phyloP scores from a whole-genome alignment of 768 basidiomycete genomes.

The Auriscalpium vulgare region DNA sequence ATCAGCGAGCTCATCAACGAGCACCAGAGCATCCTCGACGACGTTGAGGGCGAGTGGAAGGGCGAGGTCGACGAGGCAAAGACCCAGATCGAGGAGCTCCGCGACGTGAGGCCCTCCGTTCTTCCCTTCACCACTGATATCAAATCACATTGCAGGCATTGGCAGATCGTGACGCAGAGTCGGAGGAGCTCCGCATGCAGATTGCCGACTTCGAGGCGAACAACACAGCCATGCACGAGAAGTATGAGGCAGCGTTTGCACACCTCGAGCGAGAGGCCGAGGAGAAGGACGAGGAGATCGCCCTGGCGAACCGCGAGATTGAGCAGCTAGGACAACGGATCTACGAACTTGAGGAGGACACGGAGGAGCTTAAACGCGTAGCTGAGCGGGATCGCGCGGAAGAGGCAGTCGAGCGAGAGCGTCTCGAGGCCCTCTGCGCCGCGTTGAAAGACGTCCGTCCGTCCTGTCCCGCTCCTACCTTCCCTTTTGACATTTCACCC shows the following conservation, averaged over 20 bases:
- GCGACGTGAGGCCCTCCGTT: slow-evolving; percentile 42
- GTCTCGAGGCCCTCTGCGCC: slow-evolving; percentile 53
- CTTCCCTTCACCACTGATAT: not conserved
- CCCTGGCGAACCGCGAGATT: slow-evolving; percentile 65
- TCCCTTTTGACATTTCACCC: slow-evolving; percentile 3
- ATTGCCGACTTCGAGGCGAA: slow-evolving; percentile 71
- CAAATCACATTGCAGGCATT: slow-evolving; percentile 40
- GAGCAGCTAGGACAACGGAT: slow-evolving; percentile 72
- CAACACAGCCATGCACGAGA: slow-evolving; percentile 58
- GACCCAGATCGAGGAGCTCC: slow-evolving; percentile 71
- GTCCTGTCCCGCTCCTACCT: not conserved
- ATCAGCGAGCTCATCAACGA: slow-evolving; percentile 72
- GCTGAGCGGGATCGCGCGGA: slow-evolving; percentile 61
- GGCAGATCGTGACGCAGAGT: slow-evolving; percentile 73
- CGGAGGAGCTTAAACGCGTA: slow-evolving; percentile 70
- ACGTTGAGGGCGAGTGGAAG: slow-evolving; percentile 79
- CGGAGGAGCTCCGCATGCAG: slow-evolving; percentile 62
- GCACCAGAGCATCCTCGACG: slow-evolving; percentile 62
- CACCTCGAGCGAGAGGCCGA: slow-evolving; percentile 75
- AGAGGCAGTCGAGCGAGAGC: slow-evolving; percentile 61
- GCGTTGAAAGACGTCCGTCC: slow-evolving; percentile 73
- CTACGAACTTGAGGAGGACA: slow-evolving; percentile 81
- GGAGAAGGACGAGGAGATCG: slow-evolving; percentile 73
- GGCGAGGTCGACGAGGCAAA: slow-evolving; percentile 81
- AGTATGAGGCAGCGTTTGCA: slow-evolving; percentile 66